Evolutionary conservation across 768 basidiomycete species (phyloP), one percentile per base, ranked within the genome.

Genomic region (Termitomyces sp.): DNA sequence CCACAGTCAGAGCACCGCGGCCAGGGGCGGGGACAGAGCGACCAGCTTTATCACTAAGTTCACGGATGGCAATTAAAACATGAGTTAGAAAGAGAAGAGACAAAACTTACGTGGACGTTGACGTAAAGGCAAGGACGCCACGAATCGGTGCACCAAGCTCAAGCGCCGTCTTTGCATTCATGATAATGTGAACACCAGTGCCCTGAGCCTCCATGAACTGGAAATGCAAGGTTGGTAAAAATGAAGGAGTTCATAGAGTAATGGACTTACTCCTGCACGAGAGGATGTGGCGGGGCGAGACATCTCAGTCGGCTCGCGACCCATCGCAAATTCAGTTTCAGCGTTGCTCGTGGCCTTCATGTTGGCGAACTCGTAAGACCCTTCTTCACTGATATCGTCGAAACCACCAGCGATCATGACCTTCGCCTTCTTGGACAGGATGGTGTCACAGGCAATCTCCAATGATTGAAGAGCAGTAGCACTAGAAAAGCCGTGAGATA

Each of bases 321-420:
- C 97, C 91, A 97, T 97, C 4, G 96, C 96, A 70, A 98, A 92
- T 74, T 99, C 97, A 35, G 93, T 93, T 75, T 95, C 93, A 1
- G 96, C 90, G 70, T 96, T 98, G 76, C 91, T 94, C 6, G 97
- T 99, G 1, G 97, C 97, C 76, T 98, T 97, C 97, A 99, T 99
- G 81, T 98, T 98, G 54, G 95, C 97, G 75, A 99, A 99, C 75
- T 99, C 96, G 74, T 89, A 98, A 8, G 96, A 98, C 18, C 96
- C 97, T 76, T 99, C 97, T 75, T 99, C 97, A 65, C 90, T 92
- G 73, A 98, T 85, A 73, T 99, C 97, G 70, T 99, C 97, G 78
- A 96, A 98, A 60, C 97, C 97, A 73, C 97, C 97, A 39, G 96
- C 92, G 63, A 99, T 89, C 97, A 99, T 99, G 71, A 99, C 89